Base-by-base conservation (phyloP, 768 basidiomycete genomes). In the Phaeotremella fagi region DNA sequence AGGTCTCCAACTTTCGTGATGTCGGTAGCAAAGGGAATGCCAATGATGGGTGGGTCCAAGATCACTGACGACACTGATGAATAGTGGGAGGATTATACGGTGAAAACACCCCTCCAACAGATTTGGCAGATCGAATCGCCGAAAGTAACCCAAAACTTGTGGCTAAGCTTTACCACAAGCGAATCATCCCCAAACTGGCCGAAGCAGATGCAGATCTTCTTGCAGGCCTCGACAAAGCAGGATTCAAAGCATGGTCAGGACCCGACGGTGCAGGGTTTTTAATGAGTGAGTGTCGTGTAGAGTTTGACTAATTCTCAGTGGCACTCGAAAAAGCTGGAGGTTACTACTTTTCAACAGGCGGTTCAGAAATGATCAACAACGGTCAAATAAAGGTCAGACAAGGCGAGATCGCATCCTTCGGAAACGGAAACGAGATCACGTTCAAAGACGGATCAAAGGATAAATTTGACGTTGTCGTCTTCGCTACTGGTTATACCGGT, bases 321-420 rank as follows among this genome's bases (percentile, higher is more conserved):
- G 67, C 64, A 3, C 38, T 66, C n/a, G 62, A 67, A 29, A 63
- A 68, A 35, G 66, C 64, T 20, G 68, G 68, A 16, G 68, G 68
- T 6, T 67, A 68, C 51, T 70, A 70, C 55, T 70, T 63, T 48
- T 64, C 64, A 15, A 63, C 62, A 18, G 83, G 83, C 27, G 81
- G 80, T 9, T 80, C 80, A 54, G 79, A 84, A 68, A 74, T 81
- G 58, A 81, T 86, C 62, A 79, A 80, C 41, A 82, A 85, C 61
- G 83, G 84, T 4, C 81, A 82, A 64, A 83, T 86, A 76, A 85
- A 84, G 68, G 71, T 86, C 51, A 86, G 85, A 75, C 83, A 80
- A 71, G 82, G 82, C 50, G 73, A 76, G 42, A 80, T 85, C 50
- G 68, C 77, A 50, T 65, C 66, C 20, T 81, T 82, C 65, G 60